These are phyloP conservation scores for Penicillium psychrosexuale DNA, from an alignment of 2,329 filamentous ascomycete species.

Conservation along the genomic window DNA sequence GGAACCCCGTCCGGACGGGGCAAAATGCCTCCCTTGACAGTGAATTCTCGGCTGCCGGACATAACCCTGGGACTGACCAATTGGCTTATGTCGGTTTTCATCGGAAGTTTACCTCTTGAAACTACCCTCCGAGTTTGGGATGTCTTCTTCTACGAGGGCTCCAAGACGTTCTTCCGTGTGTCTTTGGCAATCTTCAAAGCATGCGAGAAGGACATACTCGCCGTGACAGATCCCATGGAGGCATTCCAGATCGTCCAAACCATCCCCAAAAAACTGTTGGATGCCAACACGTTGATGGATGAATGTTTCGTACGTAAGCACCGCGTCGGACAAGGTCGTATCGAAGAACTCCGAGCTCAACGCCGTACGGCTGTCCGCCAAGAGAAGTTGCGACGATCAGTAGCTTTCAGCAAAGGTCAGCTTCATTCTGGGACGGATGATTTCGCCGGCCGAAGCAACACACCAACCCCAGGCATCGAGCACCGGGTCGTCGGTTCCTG, in stretches of 20 bases:
- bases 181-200: conserved; percentile 88
- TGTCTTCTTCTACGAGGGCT: conserved; percentile 91
- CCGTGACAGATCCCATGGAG: conserved; percentile 83
- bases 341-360: conserved; percentile 72
- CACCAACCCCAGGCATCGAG: conserved; percentile 30
- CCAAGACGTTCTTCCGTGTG: conserved; percentile 88
- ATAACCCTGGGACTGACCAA: conserved; percentile 90
- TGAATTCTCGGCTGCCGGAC: conserved; percentile 66
- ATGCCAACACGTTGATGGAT: conserved; percentile 79
- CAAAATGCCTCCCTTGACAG: conserved; percentile 43
- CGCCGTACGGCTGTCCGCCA: conserved; percentile 53
- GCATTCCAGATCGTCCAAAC: conserved; percentile 92
- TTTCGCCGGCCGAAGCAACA: conserved; percentile 29
- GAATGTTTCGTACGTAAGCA: conserved; percentile 76
- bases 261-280: conserved; percentile 74
- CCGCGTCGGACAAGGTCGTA: conserved; percentile 74
- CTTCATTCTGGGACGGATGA: conserved; percentile 34
- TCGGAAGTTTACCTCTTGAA: conserved; percentile 88
- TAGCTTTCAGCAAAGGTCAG: conserved; percentile 35
- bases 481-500: conserved; percentile 35
- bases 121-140: conserved; percentile 92
- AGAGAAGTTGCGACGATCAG: conserved; percentile 41
- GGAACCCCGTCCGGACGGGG: conserved; percentile 42
- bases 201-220: conserved; percentile 75
- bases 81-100: conserved; percentile 98